Evolutionary conservation across 2,329 filamentous ascomycete genomes (phyloP).

Genomic region (Calonectria leucothoes): DNA sequence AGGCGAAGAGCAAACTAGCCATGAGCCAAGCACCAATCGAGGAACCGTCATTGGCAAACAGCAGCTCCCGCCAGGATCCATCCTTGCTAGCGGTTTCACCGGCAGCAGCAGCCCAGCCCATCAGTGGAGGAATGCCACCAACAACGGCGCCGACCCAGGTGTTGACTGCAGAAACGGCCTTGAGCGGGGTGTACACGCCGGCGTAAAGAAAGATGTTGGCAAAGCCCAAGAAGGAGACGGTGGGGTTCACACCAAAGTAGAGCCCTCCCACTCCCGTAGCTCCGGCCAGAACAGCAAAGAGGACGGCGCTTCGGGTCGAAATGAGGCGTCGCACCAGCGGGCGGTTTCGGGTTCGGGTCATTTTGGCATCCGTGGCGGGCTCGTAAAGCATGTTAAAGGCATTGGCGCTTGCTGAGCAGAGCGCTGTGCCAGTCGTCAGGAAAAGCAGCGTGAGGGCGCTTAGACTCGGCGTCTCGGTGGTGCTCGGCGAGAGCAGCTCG

Average conservation of each 20-base stretch:
- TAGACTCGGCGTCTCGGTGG: conserved; percentile 78
- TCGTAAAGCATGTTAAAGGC: conserved; percentile 98
- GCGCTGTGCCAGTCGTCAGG: conserved; percentile 87
- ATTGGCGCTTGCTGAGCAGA: conserved; percentile 93
- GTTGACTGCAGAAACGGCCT: conserved; percentile 86
- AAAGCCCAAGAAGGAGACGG: conserved; percentile 85
- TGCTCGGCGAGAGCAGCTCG: conserved; percentile 79
- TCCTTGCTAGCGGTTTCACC: conserved; percentile 84
- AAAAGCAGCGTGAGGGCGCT: conserved; percentile 93
- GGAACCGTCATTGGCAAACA: conserved; percentile 73
- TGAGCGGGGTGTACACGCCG: conserved; percentile 91
- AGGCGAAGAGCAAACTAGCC: conserved; percentile 86
- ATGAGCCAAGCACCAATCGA: conserved; percentile 88
- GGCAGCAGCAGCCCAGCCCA: conserved; percentile 97
- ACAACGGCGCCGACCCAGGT: conserved; percentile 96
- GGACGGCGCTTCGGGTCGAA: conserved; percentile 74
- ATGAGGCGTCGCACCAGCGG: conserved; percentile 88
- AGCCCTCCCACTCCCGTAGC: conserved; percentile 76
- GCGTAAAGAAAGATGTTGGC: conserved; percentile 92
- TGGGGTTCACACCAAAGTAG: conserved; percentile 93
- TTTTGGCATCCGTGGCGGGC: conserved; percentile 87
- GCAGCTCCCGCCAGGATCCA: conserved; percentile 81
- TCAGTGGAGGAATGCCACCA: conserved; percentile 92
- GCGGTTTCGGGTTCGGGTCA: conserved; percentile 92
- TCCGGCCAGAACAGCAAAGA: conserved; percentile 84